Percentiles rank a stretch among this genome's conserved stretches.
Evolutionary conservation across 192 early-diverging fungal species (phyloP).

Genomic region (Linnemannia zychae): DNA sequence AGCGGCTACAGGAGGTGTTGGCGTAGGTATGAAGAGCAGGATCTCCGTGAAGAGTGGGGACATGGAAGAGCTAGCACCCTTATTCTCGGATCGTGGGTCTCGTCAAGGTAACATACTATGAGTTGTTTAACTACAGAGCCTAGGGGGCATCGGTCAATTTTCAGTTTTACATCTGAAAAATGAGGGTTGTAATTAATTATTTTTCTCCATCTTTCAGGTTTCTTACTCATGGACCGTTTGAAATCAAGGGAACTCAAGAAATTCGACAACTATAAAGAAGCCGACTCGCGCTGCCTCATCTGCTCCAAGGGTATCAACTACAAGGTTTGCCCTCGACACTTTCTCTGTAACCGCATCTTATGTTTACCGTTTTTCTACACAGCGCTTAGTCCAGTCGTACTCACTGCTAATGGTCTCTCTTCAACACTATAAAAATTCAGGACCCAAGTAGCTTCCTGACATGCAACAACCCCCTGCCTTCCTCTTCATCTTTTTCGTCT

Average conservation of each 20-base stretch:
- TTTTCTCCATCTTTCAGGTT: neutral
- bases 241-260: slow-evolving; percentile 7
- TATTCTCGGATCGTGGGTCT: slow-evolving; percentile 19
- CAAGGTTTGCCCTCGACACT: slow-evolving; percentile 23
- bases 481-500: too few relatives aligned
- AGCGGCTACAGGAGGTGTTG: neutral
- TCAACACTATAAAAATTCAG: neutral
- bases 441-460: slow-evolving; percentile 18
- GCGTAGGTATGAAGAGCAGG: neutral
- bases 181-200: neutral
- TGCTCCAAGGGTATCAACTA: slow-evolving; percentile 33
- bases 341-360: neutral
- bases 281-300: neutral
- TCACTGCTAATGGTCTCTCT: neutral
- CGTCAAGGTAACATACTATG: neutral
- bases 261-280: slow-evolving; percentile 7
- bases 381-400: too few relatives aligned
- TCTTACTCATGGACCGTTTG: neutral
- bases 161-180: neutral
- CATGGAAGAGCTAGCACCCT: slow-evolving; percentile 10
- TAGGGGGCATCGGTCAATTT: too few relatives aligned
- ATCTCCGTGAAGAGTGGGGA: slow-evolving; percentile 13
- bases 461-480: too few relatives aligned
- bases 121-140: too few relatives aligned
- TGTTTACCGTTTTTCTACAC: neutral